phyloP scores from a whole-genome alignment of 345 rosid genomes.

The Trapa incisa region DNA sequence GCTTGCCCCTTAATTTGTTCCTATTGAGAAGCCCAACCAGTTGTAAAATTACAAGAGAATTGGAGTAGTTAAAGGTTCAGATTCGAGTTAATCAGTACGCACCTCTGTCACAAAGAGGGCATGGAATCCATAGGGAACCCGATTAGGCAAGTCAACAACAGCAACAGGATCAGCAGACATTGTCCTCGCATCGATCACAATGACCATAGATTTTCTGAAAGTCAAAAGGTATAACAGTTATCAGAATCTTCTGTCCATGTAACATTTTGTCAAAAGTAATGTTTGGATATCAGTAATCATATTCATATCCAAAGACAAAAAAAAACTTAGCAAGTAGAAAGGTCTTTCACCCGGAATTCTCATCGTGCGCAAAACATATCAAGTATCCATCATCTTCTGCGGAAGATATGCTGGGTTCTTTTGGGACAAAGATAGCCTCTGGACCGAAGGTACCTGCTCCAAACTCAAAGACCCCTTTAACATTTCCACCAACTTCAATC shows the following conservation, averaged over 20 bases:
- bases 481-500: conserved; percentile 81
- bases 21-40: too few relatives aligned
- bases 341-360: conserved; percentile 48
- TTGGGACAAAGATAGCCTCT: conserved; percentile 79
- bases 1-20: too few relatives aligned
- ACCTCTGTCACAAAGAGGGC: conserved; percentile 89
- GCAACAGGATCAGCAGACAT: conserved; percentile 91
- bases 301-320: too few relatives aligned
- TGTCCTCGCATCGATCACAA: conserved; percentile 80
- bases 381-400: conserved; percentile 90
- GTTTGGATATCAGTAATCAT: too few relatives aligned
- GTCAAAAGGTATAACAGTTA: not conserved
- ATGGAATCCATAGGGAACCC: conserved; percentile 88
- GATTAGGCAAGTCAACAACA: conserved; percentile 66
- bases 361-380: conserved; percentile 76
- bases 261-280: not conserved
- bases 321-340: not conserved
- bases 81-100: conserved; percentile 4
- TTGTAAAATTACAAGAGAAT: too few relatives aligned
- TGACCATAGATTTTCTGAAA: conserved; percentile 64
- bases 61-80: not conserved
- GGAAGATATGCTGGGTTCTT: conserved; percentile 33
- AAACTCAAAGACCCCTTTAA: conserved; percentile 64
- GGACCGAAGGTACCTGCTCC: conserved; percentile 83
- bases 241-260: not conserved